Conservation (phyloP, 2,329 filamentous ascomycete species). For the Cercospora sesami region DNA sequence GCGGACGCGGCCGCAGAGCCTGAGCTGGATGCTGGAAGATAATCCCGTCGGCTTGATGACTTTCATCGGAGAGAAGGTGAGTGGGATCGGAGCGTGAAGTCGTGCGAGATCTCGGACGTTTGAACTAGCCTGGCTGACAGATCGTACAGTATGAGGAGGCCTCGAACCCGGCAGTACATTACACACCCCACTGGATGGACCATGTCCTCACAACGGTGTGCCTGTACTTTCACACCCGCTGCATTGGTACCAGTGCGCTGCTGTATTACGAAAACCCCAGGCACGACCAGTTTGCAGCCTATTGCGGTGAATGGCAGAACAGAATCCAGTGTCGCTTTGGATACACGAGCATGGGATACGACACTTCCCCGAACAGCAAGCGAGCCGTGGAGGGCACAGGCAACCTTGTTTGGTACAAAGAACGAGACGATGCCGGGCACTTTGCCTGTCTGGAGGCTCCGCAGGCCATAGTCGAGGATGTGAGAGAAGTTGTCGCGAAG, state of each 20-base stretch:
- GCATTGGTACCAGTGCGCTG: conserved; percentile 42
- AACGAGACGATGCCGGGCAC: conserved; percentile 34
- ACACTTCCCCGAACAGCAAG: conserved; percentile 41
- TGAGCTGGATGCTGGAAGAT: conserved; percentile 46
- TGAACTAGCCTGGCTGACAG: not conserved
- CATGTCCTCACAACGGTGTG: conserved; percentile 38
- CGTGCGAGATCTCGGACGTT: not conserved
- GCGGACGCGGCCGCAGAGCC: conserved; percentile 47
- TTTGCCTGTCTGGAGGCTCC: conserved; percentile 37
- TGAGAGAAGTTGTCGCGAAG: conserved; percentile 29
- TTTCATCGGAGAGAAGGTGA: conserved; percentile 47
- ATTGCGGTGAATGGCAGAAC: conserved; percentile 41
- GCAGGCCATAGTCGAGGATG: conserved; percentile 33
- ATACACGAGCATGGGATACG: conserved; percentile 42
- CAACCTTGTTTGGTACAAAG: conserved; percentile 42
- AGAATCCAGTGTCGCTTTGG: conserved; percentile 42
- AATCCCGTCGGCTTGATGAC: conserved; percentile 48
- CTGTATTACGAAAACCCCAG: conserved; percentile 45
- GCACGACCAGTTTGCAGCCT: conserved; percentile 43
- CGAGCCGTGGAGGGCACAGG: conserved; percentile 40
- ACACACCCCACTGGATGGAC: conserved; percentile 37
- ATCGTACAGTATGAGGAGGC: conserved; percentile 39
- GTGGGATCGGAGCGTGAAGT: not conserved
- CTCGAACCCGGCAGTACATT: conserved; percentile 40
- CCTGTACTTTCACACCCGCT: conserved; percentile 44